Conservation (phyloP, 2,329 filamentous ascomycete species). For the Cladophialophora chaetospira region DNA sequence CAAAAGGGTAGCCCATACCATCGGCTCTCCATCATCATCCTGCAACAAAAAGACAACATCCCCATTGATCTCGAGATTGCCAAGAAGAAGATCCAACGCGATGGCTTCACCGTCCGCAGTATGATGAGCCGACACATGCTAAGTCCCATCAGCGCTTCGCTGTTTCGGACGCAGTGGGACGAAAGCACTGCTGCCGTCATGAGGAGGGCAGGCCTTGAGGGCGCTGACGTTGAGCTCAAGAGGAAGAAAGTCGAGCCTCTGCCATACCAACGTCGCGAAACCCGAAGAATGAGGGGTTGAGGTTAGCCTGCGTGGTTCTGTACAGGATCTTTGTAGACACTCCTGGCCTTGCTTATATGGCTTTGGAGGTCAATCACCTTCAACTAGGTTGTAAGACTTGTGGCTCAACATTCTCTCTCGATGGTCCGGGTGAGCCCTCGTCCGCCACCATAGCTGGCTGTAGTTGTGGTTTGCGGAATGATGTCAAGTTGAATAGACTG, state of each 20-base stretch:
- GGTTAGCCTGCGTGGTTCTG: conserved; percentile 41
- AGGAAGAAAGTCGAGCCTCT: conserved; percentile 71
- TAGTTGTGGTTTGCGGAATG: conserved; percentile 21
- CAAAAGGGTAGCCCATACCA: conserved; percentile 93
- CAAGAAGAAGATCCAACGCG: conserved; percentile 56
- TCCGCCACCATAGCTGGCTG: conserved; percentile 3
- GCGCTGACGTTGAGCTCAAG: conserved; percentile 82
- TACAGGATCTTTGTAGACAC: conserved; percentile 13
- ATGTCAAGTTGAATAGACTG: conserved; percentile 29
- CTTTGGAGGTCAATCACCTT: neutral
- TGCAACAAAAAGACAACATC: conserved; percentile 71
- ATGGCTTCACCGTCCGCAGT: conserved; percentile 73
- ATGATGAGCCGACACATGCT: conserved; percentile 71
- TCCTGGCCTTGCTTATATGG: neutral
- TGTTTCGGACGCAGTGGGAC: conserved; percentile 92
- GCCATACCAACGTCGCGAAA: conserved; percentile 64
- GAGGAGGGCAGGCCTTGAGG: conserved; percentile 72
- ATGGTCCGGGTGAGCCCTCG: neutral
- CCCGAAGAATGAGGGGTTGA: conserved; percentile 41
- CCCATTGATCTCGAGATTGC: conserved; percentile 62
- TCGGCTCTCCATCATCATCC: conserved; percentile 77
- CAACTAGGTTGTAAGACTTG: conserved; percentile 8
- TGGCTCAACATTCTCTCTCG: neutral
- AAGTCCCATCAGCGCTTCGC: conserved; percentile 74
- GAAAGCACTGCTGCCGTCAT: conserved; percentile 85